Evolutionary conservation across 345 rosid species (phyloP), one percentile per base, ranked within the genome.

Genomic region (Salix exigua): DNA sequence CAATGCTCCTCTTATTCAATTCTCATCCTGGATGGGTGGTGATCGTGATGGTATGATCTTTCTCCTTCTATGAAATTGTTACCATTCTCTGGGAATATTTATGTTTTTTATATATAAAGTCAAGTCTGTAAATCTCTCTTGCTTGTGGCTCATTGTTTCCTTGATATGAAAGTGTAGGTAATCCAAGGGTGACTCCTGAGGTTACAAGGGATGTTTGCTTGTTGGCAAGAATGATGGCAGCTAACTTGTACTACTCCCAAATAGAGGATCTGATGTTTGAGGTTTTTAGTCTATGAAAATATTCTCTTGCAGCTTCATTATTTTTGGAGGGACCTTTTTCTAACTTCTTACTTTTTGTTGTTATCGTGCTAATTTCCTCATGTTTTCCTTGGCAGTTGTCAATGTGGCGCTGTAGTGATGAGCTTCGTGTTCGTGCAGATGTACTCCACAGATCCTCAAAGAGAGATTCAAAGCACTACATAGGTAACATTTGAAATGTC

Each of bases 1-100:
- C 80, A 96, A 96, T 83, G 99, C 98, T 6, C 99, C 99, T 28
- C 88, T 96, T 33, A 96, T 96, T 77, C 99, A 96, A 68, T 96
- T 96, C 85, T 94, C 99, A 71, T 96, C 99, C 23, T 96, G 98
- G 99, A 96, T 96, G 99, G 99, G 99, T 28, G 99, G 99, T 61
- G 98, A 96, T 81, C 99, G 98, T 74, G 99, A 96, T 85, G 99
- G 99, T 96, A 58, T 23, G 86, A 25, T 75, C 71, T 74, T 75
- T 72, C 74, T 64, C 81, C 40, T 76, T 61, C 30, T 40, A 21
- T 69, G 28, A 10, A 28, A 38, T 37, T 23, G 10, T 37, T 69
- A 42, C 16, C 46, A 6, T 26, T 53, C 28, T 7, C 21, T 19
- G 28, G 28, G 14, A 58, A 23, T n/a, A n/a, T 58, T n/a, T 23